phyloP scores from a whole-genome alignment of 2,329 filamentous ascomycete species.

The Capronia coronata region DNA sequence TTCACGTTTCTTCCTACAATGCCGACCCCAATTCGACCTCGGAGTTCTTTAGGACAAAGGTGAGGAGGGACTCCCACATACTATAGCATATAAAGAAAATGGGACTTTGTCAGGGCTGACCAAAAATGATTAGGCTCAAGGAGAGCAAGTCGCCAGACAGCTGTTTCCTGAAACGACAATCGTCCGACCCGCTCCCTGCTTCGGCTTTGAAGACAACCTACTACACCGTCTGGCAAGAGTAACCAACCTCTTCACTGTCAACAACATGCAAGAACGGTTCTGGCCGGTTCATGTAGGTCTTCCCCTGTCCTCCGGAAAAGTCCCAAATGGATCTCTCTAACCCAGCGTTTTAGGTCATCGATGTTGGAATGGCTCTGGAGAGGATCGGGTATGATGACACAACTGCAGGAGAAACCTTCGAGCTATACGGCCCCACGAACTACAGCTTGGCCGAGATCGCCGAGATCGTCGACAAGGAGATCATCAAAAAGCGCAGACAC shows the following conservation, averaged over 20 bases:
- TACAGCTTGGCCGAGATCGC: constrained; percentile 86
- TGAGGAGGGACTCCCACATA: constrained; percentile 30
- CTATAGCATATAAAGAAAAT: too few species aligned
- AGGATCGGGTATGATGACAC: constrained; percentile 83
- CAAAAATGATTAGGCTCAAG: constrained; percentile 57
- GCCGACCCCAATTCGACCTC: constrained; percentile 72
- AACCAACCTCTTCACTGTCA: constrained; percentile 78
- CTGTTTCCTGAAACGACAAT: constrained; percentile 98
- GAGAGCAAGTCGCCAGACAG: constrained; percentile 73
- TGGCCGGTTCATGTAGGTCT: constrained; percentile 78
- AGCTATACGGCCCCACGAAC: constrained; percentile 88
- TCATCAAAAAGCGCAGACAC: constrained; percentile 80
- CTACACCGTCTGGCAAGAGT: constrained; percentile 76
- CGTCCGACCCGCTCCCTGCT: constrained; percentile 86
- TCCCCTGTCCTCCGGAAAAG: not conserved
- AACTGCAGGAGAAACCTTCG: constrained; percentile 84
- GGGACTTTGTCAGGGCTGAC: too few species aligned
- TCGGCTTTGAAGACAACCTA: constrained; percentile 89
- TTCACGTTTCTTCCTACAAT: constrained; percentile 94
- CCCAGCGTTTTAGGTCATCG: constrained; percentile 67
- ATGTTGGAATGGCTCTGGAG: constrained; percentile 84
- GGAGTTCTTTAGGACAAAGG: constrained; percentile 89
- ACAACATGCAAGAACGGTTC: constrained; percentile 87
- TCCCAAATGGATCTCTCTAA: constrained; percentile 17
- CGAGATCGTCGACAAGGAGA: constrained; percentile 82